These are phyloP conservation scores for Apophysomyces sp. DNA, from an alignment of 371 early-diverging fungal genomes.

Conservation along the genomic window DNA sequence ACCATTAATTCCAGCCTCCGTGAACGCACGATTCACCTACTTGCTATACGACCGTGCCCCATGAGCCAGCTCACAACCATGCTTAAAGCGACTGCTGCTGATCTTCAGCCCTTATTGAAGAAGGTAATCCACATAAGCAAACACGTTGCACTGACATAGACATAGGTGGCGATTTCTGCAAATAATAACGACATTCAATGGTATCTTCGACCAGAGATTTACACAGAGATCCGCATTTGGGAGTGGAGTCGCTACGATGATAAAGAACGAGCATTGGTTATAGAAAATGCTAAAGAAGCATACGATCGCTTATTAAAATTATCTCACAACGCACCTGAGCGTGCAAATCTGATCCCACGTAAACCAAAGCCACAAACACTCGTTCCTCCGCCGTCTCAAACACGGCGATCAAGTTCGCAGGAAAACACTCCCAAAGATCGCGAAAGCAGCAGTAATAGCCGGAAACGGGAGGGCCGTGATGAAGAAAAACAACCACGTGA, in stretches of 20 bases:
- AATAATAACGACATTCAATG: conserved; percentile 30
- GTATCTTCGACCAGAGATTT: conserved; percentile 48
- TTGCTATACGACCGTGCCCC: conserved; percentile 30
- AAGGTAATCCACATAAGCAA: conserved; percentile 19
- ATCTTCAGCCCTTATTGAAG: conserved; percentile 29
- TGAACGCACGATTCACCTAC: conserved; percentile 38
- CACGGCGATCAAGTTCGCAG: neutral
- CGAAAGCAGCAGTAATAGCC: neutral
- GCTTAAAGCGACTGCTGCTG: conserved; percentile 26
- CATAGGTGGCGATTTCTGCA: conserved; percentile 11
- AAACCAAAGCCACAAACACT: conserved; percentile 21
- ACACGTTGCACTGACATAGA: neutral
- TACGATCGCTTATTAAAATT: conserved; percentile 46
- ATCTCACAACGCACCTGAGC: conserved; percentile 49
- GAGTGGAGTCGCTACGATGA: conserved; percentile 55
- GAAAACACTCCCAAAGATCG: neutral
- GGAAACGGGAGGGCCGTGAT: neutral
- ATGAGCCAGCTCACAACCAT: conserved; percentile 22
- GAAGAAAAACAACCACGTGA: neutral
- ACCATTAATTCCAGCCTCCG: conserved; percentile 16
- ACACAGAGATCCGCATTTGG: conserved; percentile 48
- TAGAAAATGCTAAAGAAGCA: conserved; percentile 46
- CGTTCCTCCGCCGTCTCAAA: conserved; percentile 4
- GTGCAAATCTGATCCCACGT: conserved; percentile 32
- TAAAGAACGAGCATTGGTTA: conserved; percentile 40